A percentile compares a stretch with the other conserved stretches of the same genome.
Evolutionary conservation across 768 basidiomycete genomes (phyloP).

Genomic region (Mycena maculata): DNA sequence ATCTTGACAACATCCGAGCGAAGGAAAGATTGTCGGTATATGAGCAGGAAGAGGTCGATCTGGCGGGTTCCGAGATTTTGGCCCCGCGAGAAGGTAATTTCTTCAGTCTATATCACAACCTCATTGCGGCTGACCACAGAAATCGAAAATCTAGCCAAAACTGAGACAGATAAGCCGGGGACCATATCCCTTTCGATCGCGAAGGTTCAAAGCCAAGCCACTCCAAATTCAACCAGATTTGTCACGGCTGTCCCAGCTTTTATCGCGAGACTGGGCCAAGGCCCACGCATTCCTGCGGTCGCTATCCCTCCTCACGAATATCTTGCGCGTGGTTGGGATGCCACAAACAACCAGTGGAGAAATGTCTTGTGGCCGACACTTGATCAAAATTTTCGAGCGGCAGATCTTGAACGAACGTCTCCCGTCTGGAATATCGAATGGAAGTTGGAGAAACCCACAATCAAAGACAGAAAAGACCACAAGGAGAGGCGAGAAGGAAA

Average conservation of each 20-base stretch:
- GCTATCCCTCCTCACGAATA: slow-evolving; percentile 9
- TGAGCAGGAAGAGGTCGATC: not conserved
- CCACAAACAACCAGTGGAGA: slow-evolving; percentile 6
- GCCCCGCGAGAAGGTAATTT: not conserved
- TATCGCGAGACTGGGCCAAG: not conserved
- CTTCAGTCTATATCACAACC: not conserved
- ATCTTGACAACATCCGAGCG: slow-evolving; percentile 4
- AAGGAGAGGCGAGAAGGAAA: too few species aligned
- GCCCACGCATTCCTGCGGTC: not conserved
- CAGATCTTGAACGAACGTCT: not conserved
- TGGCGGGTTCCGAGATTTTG: not conserved
- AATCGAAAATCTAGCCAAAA: not conserved
- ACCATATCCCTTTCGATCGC: slow-evolving; percentile 12
- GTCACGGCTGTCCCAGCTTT: not conserved
- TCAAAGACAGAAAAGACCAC: too few species aligned
- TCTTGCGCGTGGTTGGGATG: slow-evolving; percentile 16
- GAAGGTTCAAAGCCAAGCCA: not conserved
- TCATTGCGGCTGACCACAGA: not conserved
- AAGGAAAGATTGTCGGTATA: not conserved
- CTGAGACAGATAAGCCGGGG: not conserved
- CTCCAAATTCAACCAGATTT: not conserved
- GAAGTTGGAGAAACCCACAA: too few species aligned
- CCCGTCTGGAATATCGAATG: slow-evolving; percentile 8
- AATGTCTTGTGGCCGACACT: slow-evolving; percentile 16
- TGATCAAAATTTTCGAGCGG: slow-evolving; percentile 12